phyloP scores from a whole-genome alignment of 371 early-diverging fungal genomes.

The Chytridium lagenaria region DNA sequence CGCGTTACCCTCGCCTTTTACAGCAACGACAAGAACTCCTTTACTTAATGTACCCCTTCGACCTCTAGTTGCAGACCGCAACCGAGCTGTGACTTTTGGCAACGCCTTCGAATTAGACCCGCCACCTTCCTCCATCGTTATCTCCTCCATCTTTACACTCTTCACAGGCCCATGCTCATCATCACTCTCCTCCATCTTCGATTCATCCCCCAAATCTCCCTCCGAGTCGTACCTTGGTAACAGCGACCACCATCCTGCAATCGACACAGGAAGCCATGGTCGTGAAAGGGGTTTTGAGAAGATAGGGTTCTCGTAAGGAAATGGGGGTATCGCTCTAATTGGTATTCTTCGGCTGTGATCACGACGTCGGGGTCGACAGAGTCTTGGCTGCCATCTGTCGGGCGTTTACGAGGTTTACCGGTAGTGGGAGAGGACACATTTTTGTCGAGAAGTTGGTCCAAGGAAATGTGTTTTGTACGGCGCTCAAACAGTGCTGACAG shows the following conservation, averaged over 20 bases:
- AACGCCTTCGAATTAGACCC: not conserved
- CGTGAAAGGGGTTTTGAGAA: slow-evolving; percentile 42
- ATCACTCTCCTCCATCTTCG: not conserved
- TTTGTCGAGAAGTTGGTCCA: slow-evolving; percentile 33
- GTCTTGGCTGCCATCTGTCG: not conserved
- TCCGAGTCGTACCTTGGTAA: slow-evolving; percentile 25
- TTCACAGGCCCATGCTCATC: not conserved
- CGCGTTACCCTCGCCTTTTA: slow-evolving; percentile 13
- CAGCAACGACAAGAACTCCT: slow-evolving; percentile 27
- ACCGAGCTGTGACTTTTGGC: slow-evolving; percentile 3
- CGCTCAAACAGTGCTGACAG: slow-evolving; percentile 44
- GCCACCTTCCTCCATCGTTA: slow-evolving; percentile 9
- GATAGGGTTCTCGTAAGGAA: slow-evolving; percentile 45
- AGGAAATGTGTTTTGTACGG: slow-evolving; percentile 36
- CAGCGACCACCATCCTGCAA: slow-evolving; percentile 38
- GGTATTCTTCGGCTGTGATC: slow-evolving; percentile 39
- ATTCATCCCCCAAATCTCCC: not conserved
- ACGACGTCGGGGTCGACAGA: slow-evolving; percentile 36
- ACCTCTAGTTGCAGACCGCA: not conserved
- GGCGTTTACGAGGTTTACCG: not conserved
- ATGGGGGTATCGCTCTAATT: slow-evolving; percentile 38
- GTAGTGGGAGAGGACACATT: not conserved
- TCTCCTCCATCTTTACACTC: not conserved
- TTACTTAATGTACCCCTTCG: slow-evolving; percentile 29
- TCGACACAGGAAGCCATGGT: slow-evolving; percentile 45